Evolutionary conservation across 1,284 basidiomycete species (phyloP).

Genomic region (Abortiporus biennis): DNA sequence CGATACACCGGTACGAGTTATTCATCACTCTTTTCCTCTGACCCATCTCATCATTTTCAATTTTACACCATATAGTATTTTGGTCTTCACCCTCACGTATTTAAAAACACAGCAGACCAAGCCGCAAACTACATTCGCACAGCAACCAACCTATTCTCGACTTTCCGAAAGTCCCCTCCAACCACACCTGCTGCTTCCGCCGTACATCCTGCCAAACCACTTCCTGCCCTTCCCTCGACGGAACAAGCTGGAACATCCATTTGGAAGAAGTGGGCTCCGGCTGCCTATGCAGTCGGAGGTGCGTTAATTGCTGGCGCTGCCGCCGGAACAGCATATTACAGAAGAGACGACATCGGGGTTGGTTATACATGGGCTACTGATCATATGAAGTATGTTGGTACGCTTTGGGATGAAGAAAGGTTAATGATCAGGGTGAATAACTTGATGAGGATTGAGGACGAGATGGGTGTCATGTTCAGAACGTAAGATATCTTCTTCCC

Average conservation of each 20-base stretch:
- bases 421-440: slow-evolving; percentile 59
- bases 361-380: slow-evolving; percentile 79
- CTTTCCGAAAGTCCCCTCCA: slow-evolving; percentile 29
- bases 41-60: not conserved
- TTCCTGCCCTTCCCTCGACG: slow-evolving; percentile 22
- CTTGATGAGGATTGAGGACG: slow-evolving; percentile 53
- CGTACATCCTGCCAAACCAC: slow-evolving; percentile 15
- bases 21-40: not conserved
- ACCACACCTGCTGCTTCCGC: slow-evolving; percentile 15
- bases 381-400: slow-evolving; percentile 88
- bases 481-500: slow-evolving; percentile 45
- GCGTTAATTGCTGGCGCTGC: slow-evolving; percentile 77
- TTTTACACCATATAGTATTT: slow-evolving; percentile 69
- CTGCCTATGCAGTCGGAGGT: slow-evolving; percentile 62
- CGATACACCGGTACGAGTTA: slow-evolving; percentile 77
- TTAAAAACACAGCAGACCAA: slow-evolving; percentile 81
- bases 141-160: slow-evolving; percentile 51
- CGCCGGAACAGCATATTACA: slow-evolving; percentile 79
- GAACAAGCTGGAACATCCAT: slow-evolving; percentile 21
- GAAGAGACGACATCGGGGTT: slow-evolving; percentile 63
- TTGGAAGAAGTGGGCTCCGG: slow-evolving; percentile 62
- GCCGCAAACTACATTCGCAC: slow-evolving; percentile 68
- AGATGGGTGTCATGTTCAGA: slow-evolving; percentile 64
- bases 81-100: slow-evolving; percentile 81
- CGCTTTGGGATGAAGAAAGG: slow-evolving; percentile 76